Evolutionary conservation across 140 eudicot genomes (phyloP), one percentile per base, ranked within the genome.

Genomic region (Cichorium intybus): DNA sequence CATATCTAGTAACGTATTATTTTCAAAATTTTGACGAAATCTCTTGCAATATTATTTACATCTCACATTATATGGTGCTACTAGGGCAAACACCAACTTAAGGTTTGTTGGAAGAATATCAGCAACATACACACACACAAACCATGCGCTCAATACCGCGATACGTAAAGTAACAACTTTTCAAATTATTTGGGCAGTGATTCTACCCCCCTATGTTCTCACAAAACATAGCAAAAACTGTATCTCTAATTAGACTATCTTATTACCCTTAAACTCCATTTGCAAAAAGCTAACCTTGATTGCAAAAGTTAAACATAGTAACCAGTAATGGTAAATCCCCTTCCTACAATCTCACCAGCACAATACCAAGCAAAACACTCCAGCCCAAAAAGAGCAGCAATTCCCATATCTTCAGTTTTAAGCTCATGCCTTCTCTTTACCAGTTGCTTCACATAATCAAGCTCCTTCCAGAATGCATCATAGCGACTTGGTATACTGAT

Each of bases 361-460:
- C 87, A 81, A 50, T 35, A 81, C 91, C 91, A 84, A 16, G 84
- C 84, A 37, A 77, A 84, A 77, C 87, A 84, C 75, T 84, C 91
- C 6, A 84, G 16, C 56, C 91, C 91, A 59, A 84, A 81, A 34
- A 84, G 80, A 11, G 77, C 82, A 70, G 80, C 91, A 75, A 75
- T 61, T 22, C 87, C 84, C 54, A 78, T 63, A 66, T 81, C 91
- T 70, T 84, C 91, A 5, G 79, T 81, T 65, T 81, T 84, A 63
- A 75, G 16, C 2, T 84, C 84, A 9, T 77, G 33, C 71, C 82
- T 74, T 14, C 62, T 81, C 68, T 74, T 84, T 70, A 79, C 66
- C 17, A 75, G 34, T 56, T 84, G 78, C 76, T 84, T 84, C 69
- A 84, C 49, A 18, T 75, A 74, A 55, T 81, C 78, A 10, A 74